Evolutionary conservation across 2,329 filamentous ascomycete genomes (phyloP).

Genomic region (Onygenales sp.): DNA sequence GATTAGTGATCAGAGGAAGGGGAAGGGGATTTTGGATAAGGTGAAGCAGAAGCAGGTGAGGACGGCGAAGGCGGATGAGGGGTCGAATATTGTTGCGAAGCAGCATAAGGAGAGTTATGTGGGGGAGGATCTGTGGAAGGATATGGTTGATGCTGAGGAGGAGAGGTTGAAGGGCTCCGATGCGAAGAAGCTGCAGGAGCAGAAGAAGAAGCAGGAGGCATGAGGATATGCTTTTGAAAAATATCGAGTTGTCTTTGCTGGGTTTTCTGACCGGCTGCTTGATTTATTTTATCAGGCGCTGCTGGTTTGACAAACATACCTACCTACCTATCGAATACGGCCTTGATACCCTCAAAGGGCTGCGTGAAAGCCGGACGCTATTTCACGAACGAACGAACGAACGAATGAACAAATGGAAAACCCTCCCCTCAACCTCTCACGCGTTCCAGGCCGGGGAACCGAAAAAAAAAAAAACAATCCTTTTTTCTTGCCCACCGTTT

Average conservation of each 20-base stretch:
- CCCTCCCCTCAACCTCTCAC: too few relatives aligned
- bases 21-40: conserved; percentile 38
- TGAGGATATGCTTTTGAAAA: neutral
- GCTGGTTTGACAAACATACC: too few relatives aligned
- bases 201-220: conserved; percentile 5
- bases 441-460: too few relatives aligned
- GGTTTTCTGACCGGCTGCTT: neutral
- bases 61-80: conserved; percentile 71
- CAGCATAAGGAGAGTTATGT: conserved; percentile 77
- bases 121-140: conserved; percentile 84
- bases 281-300: neutral
- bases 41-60: conserved; percentile 57
- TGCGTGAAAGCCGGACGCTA: too few relatives aligned
- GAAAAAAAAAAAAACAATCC: too few relatives aligned
- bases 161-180: conserved; percentile 29
- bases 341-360: too few relatives aligned
- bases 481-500: too few relatives aligned
- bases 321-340: too few relatives aligned
- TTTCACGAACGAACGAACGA: too few relatives aligned
- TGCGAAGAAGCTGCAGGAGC: conserved; percentile 10
- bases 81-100: conserved; percentile 58
- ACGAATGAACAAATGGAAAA: too few relatives aligned
- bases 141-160: conserved; percentile 42
- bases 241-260: neutral
- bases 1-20: conserved; percentile 65